Conservation (phyloP, 768 basidiomycete genomes). For the Piloderma croceum region DNA sequence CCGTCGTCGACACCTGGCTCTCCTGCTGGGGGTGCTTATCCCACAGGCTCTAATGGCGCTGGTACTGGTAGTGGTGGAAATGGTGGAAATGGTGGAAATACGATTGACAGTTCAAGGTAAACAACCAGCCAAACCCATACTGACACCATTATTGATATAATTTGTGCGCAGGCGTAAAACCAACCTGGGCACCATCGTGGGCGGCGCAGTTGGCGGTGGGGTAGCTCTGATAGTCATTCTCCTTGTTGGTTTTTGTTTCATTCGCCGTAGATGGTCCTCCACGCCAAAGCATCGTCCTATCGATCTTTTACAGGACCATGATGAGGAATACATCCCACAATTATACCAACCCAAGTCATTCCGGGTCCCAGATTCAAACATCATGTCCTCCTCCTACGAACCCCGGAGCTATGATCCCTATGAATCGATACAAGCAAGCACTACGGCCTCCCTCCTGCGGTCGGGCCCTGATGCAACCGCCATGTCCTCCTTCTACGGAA, state of each 20-base stretch:
- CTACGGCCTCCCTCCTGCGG: too few species aligned
- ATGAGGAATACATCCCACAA: slow-evolving; percentile 58
- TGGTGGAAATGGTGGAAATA: slow-evolving; percentile 18
- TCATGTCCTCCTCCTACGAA: slow-evolving; percentile 34
- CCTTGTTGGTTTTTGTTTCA: slow-evolving; percentile 42
- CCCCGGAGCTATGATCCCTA: too few species aligned
- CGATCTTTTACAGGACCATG: slow-evolving; percentile 54
- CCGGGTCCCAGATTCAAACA: slow-evolving; percentile 59
- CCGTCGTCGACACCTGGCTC: slow-evolving; percentile 74
- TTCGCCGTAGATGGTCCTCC: slow-evolving; percentile 40
- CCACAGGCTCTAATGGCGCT: slow-evolving; percentile 44
- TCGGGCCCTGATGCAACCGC: too few species aligned
- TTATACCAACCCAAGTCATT: slow-evolving; percentile 76
- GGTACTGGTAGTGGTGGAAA: slow-evolving; percentile 23
- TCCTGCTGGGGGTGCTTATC: slow-evolving; percentile 70
- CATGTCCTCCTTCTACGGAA: too few species aligned
- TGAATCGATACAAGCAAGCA: slow-evolving; percentile 16
- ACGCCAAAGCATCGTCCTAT: slow-evolving; percentile 53
- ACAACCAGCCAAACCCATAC: not conserved
- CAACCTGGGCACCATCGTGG: slow-evolving; percentile 48
- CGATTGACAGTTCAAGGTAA: too few species aligned
- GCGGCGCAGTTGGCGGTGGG: slow-evolving; percentile 58
- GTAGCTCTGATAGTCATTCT: slow-evolving; percentile 37
- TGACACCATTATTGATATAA: not conserved
- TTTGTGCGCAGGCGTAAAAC: slow-evolving; percentile 15